Evolutionary conservation across 1,284 basidiomycete species (phyloP).

Genomic region (Phaffia rhodozyma): DNA sequence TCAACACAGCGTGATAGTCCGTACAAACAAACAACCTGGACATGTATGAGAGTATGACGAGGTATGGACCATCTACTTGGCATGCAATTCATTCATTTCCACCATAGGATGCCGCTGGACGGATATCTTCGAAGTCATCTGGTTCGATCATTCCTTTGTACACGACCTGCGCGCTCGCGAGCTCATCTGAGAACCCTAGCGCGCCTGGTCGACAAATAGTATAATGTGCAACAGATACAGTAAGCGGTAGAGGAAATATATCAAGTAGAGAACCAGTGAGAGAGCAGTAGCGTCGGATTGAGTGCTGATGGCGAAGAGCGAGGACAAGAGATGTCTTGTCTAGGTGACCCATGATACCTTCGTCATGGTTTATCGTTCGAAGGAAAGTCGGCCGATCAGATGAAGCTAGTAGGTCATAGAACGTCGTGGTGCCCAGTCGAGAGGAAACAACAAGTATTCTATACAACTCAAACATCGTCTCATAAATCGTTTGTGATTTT

Average conservation of each 20-base stretch:
- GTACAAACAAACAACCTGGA: conserved; percentile 2
- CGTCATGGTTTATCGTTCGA: background rate
- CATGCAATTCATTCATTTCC: conserved; percentile 4
- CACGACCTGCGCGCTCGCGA: background rate
- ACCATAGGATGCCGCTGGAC: background rate
- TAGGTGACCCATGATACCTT: conserved; percentile 5
- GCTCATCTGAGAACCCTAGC: no score
- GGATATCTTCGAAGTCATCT: background rate
- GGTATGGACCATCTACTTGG: background rate
- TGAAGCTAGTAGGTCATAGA: background rate
- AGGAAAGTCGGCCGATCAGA: background rate
- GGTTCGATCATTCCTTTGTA: background rate
- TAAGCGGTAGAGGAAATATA: background rate
- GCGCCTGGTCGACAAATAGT: background rate
- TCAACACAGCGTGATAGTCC: conserved; percentile 1
- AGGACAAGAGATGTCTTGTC: conserved; percentile 1
- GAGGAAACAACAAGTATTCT: conserved; percentile 7
- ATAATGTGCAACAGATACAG: background rate
- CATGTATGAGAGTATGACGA: conserved; percentile 2
- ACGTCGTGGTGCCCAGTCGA: background rate
- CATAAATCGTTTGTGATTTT: no score
- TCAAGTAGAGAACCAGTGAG: background rate
- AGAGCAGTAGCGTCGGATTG: background rate
- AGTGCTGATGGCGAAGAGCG: background rate
- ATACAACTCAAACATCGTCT: background rate